A percentile compares a stretch with the other conserved stretches of the same genome.
These are phyloP conservation scores for Talaromyces amestolkiae DNA, from an alignment of 2,329 filamentous ascomycete genomes.

Conservation along the genomic window DNA sequence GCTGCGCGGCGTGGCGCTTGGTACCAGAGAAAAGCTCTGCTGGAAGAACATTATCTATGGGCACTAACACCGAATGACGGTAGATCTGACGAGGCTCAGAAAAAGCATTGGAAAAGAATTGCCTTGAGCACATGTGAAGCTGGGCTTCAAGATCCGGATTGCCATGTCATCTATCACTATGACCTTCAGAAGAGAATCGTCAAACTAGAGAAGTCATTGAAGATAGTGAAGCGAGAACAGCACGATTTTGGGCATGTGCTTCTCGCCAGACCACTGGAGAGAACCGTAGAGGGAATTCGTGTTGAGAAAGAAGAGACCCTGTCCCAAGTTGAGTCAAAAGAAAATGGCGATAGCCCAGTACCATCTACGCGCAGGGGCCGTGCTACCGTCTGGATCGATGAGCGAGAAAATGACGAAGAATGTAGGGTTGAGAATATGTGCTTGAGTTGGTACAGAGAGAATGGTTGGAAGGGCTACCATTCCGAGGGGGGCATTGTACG, in stretches of 20 bases:
- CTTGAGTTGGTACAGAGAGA: conserved; percentile 74
- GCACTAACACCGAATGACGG: conserved; percentile 52
- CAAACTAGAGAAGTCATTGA: conserved; percentile 83
- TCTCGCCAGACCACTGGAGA: conserved; percentile 71
- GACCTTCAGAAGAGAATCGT: conserved; percentile 90
- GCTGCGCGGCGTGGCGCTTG: conserved; percentile 79
- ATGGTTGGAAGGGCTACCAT: conserved; percentile 94
- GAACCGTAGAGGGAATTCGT: conserved; percentile 73
- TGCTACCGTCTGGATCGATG: conserved; percentile 84
- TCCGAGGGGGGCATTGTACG: conserved; percentile 86
- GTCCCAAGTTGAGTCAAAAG: conserved; percentile 13
- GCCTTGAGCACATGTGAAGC: conserved; percentile 79
- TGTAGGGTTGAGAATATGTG: conserved; percentile 95
- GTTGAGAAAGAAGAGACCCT: conserved; percentile 58
- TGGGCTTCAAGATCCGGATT: conserved; percentile 81
- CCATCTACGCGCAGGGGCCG: conserved; percentile 32
- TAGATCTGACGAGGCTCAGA: conserved; percentile 60
- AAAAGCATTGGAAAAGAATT: conserved; percentile 76
- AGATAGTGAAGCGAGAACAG: conserved; percentile 78
- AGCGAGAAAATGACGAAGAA: conserved; percentile 64
- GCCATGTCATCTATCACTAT: conserved; percentile 89
- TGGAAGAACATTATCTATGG: conserved; percentile 95
- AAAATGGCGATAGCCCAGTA: conserved; percentile 19
- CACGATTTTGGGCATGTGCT: conserved; percentile 89
- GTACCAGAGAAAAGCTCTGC: conserved; percentile 91